A percentile compares a stretch with the other conserved stretches of the same genome.
phyloP scores from a whole-genome alignment of 345 rosid species.

The Raphanus raphanistrum region DNA sequence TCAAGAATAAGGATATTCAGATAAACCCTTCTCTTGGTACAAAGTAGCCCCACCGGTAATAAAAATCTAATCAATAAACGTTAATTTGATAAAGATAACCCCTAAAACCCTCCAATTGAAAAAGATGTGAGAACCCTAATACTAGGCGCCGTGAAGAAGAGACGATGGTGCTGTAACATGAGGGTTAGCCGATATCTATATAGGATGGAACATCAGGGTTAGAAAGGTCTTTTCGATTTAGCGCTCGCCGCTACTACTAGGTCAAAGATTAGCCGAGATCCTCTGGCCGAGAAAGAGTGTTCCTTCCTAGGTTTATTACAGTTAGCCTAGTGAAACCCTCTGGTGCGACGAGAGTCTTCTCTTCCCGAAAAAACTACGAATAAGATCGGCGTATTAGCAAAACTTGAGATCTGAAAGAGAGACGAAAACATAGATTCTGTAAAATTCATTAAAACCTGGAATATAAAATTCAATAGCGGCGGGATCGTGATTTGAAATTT shows the following conservation, averaged over 20 bases:
- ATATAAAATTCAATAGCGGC: not conserved
- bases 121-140: not conserved
- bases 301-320: not conserved
- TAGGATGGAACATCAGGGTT: constrained; percentile 1
- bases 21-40: constrained; percentile 63
- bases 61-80: not conserved
- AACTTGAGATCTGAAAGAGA: constrained; percentile 17
- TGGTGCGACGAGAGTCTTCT: not conserved
- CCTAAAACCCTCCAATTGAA: not conserved
- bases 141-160: constrained; percentile 5
- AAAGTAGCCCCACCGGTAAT: constrained; percentile 42
- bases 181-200: constrained; percentile 14
- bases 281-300: not conserved
- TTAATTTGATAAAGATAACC: not conserved
- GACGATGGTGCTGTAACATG: not conserved
- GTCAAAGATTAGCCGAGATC: constrained; percentile 5
- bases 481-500: constrained; percentile 27
- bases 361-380: not conserved
- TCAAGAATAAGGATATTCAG: constrained; percentile 51
- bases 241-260: constrained; percentile 6
- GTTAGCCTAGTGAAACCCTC: not conserved
- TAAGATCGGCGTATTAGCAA: constrained; percentile 3
- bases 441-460: not conserved
- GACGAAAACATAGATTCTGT: not conserved
- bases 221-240: not conserved